Percentiles rank a stretch among this genome's conserved stretches.
Evolutionary conservation across 106 monocot genomes (phyloP).

Genomic region (Dendrobium catenatum): DNA sequence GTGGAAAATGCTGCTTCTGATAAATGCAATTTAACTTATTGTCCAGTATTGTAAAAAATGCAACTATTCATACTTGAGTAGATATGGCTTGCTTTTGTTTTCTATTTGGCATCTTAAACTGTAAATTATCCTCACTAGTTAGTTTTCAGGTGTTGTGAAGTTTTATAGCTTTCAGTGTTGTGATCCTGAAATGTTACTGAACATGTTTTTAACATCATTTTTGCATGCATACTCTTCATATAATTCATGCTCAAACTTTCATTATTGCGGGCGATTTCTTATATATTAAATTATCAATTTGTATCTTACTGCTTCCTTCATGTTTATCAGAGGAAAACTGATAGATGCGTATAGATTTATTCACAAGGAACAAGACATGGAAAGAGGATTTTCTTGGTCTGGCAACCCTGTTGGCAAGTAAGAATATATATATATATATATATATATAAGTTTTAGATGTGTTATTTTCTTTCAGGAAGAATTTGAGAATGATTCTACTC

Average conservation of each 20-base stretch:
- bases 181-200: neutral
- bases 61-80: neutral
- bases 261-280: neutral
- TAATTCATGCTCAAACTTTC: neutral
- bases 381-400: conserved; percentile 68
- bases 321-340: conserved; percentile 52
- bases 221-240: neutral
- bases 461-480: neutral
- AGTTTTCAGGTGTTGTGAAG: neutral
- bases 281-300: neutral
- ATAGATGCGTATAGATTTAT: conserved; percentile 69
- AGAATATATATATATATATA: conserved; percentile 6
- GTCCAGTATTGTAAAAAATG: neutral
- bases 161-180: neutral
- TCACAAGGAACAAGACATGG: conserved; percentile 66
- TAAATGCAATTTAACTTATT: neutral
- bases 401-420: conserved; percentile 84
- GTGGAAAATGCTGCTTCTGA: neutral
- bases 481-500: too few relatives aligned
- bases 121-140: neutral
- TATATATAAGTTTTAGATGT: neutral
- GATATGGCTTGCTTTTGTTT: neutral
- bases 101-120: neutral
- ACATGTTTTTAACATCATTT: neutral
- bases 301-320: conserved; percentile 2